phyloP scores from a whole-genome alignment of 192 early-diverging fungal species.

The Umbelopsis ramanniana region DNA sequence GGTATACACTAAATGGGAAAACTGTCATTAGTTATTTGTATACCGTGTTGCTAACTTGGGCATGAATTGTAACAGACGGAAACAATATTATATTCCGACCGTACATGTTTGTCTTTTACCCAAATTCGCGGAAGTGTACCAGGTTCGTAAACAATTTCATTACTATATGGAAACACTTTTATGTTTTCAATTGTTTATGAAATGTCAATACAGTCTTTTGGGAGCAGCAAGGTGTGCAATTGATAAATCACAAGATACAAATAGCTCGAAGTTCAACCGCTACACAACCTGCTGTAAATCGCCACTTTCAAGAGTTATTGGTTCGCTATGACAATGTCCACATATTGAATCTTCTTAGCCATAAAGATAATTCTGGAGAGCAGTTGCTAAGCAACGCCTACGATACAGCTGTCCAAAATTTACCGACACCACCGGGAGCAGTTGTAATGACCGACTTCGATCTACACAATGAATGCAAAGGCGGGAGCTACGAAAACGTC shows the following conservation, averaged over 20 bases:
- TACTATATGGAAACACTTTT: not conserved
- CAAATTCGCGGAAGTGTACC: slow-evolving; percentile 89
- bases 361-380: slow-evolving; percentile 72
- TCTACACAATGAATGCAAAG: slow-evolving; percentile 79
- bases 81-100: slow-evolving; percentile 67
- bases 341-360: slow-evolving; percentile 78
- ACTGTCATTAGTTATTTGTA: not conserved
- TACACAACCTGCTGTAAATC: slow-evolving; percentile 79
- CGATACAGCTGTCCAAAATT: slow-evolving; percentile 48
- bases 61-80: slow-evolving; percentile 66
- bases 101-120: slow-evolving; percentile 72
- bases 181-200: not conserved
- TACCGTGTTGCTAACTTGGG: not conserved
- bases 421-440: slow-evolving; percentile 49
- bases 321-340: slow-evolving; percentile 75
- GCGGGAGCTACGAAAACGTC: slow-evolving; percentile 79
- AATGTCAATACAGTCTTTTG: slow-evolving; percentile 74
- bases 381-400: slow-evolving; percentile 71
- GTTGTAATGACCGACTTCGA: slow-evolving; percentile 80
- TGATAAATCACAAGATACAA: slow-evolving; percentile 82
- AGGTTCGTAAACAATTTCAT: slow-evolving; percentile 37
- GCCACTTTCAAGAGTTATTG: slow-evolving; percentile 76
- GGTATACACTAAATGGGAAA: slow-evolving; percentile 30
- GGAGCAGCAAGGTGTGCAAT: slow-evolving; percentile 92
- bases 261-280: slow-evolving; percentile 82